Evolutionary conservation across 2,329 filamentous ascomycete genomes (phyloP), one percentile per base, ranked within the genome.

Genomic region (Periconia sp.): DNA sequence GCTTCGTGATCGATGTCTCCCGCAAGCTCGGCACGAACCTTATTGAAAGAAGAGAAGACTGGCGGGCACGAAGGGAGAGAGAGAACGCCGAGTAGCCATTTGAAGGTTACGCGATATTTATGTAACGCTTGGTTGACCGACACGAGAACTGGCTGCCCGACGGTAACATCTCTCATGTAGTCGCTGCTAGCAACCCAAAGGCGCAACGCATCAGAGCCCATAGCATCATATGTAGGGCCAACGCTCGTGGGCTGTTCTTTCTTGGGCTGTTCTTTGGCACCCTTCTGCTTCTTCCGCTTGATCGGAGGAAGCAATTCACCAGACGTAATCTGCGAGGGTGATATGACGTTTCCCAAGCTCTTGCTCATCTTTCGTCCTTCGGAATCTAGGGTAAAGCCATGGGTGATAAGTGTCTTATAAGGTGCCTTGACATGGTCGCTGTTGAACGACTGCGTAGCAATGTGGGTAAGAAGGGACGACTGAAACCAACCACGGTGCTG

Each of bases 401-500:
- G 94, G 0, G 94, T 99, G 48, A 96, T 86, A n/a, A 99, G 78
- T 3, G 84, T 88, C 62, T 85, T 88, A 75, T 95, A 99, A 0
- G 94, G 94, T 0, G 92, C 79, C 52, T 68, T 69, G 22, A 73
- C 59, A 3, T 39, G 35, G 5, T 39, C 31, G 5, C 42, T 40
- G 1, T 51, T 37, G 12, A 59, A 60, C 2, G 57, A 19, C 54
- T 84, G 79, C 3, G 80, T 78, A 0, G 92, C 88, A 21, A 95
- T 81, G 36, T 89, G 85, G 0, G 94, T 97, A 41, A 99, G 79
- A 9, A 99, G 79, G 50, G 91, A 95, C 5, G 94, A 97, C 70
- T 99, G 94, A 67, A 99, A 99, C 94, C 94, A 99, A 21, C 94
- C 94, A 26, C 94, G 87, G 70, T 99, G 94, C 68, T 99, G 94